Percentiles rank a stretch among this genome's conserved stretches.
These are phyloP conservation scores for Artemisia tridentata DNA, from an alignment of 129 eudicot species.

Conservation along the genomic window DNA sequence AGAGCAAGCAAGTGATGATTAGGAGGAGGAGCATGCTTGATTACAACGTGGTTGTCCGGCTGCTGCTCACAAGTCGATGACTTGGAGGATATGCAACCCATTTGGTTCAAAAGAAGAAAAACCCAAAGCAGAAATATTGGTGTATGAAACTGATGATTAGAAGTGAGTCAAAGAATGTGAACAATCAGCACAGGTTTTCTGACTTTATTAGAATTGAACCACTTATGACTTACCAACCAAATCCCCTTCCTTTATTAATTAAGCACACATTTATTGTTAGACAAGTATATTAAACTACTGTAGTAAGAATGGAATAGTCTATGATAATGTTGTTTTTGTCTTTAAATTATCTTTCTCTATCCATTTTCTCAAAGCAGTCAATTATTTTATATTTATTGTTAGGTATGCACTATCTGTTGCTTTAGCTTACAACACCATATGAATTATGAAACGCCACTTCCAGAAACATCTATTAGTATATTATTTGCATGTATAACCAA, in stretches of 20 bases:
- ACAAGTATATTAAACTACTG: too few species aligned
- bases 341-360: background rate
- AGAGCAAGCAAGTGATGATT: background rate
- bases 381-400: background rate
- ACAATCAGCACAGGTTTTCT: constrained; percentile 5
- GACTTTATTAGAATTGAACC: constrained; percentile 11
- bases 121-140: background rate
- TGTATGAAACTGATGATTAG: background rate
- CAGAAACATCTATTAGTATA: too few species aligned
- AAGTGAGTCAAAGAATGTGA: background rate
- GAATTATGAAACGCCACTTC: background rate
- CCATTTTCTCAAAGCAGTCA: constrained; percentile 3
- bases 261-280: too few species aligned
- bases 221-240: constrained; percentile 11
- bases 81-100: constrained; percentile 27
- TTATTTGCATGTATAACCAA: too few species aligned
- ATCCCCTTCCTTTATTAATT: background rate
- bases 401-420: constrained; percentile 5
- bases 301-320: too few species aligned
- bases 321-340: background rate
- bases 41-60: background rate
- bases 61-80: constrained; percentile 15
- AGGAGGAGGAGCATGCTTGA: constrained; percentile 19
- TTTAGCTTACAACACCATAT: constrained; percentile 4
- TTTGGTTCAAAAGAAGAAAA: constrained; percentile 4